Base-by-base conservation (phyloP, 2,329 filamentous ascomycete genomes). In the Drechslerella dactyloides region DNA sequence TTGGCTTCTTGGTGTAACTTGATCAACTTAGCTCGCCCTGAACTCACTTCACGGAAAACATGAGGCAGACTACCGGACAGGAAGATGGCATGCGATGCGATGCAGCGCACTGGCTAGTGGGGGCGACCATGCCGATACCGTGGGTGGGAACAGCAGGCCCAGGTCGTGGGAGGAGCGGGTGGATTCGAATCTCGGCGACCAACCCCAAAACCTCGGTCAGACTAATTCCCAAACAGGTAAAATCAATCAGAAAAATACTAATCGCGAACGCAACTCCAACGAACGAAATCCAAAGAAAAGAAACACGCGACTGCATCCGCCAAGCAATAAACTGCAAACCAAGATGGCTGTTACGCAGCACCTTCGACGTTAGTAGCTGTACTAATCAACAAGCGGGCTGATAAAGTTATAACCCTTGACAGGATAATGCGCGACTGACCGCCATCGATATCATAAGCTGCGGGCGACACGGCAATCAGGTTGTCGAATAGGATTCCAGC, bases 121-220 rank as follows among this genome's bases (percentile, higher is more conserved):
- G 4, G 37, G 13, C 44, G 40, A 24, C 51, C 51, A 37, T 37
- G 15, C 46, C 58, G 42, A 44, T 35, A 55, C 35, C 35, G 30
- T 56, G 48, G 57, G 57, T 27, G 19, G 46, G 46, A 60, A 60
- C 24, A 44, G 21, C 24, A 44, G 46, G 17, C 30, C 42, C 37
- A 66, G 53, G 61, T 40, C 52, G 27, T 17, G n/a, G 6, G 44
- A 33, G 33, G 6, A 30, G 27, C 27, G 27, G 3, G 27, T 33
- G 6, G 27, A 30, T 35, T 40, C n/a, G n/a, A n/a, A n/a, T 53
- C 60, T 70, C 66, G 66, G 66, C 66, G 66, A 70, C 66, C 66
- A 64, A 52, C 37, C 8, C 3, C 21, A 11, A 21, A 21, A 17
- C 19, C 11, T 27, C 23, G 30, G 53, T 58, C 52, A 35, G 27